Conservation (phyloP, 1,139 yeast genomes). For the Lodderomyces pseudojiufengensis region DNA sequence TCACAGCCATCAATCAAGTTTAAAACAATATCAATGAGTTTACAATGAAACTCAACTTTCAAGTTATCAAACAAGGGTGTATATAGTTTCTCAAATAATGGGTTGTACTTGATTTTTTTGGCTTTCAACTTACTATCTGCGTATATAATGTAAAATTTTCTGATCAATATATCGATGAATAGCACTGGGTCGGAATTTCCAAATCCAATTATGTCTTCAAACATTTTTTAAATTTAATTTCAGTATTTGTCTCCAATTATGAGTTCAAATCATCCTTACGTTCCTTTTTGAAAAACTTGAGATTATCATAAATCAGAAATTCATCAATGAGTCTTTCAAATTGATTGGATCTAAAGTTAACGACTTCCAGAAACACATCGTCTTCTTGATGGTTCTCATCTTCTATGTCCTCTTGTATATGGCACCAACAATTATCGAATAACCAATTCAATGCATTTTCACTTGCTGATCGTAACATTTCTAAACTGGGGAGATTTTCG, state of each 20-base stretch:
- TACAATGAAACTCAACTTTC: slow-evolving; percentile 21
- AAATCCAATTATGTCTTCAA: slow-evolving; percentile 19
- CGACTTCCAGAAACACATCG: slow-evolving; percentile 1
- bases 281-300: slow-evolving; percentile 33
- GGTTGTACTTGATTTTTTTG: slow-evolving; percentile 24
- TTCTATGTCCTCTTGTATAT: slow-evolving; percentile 23
- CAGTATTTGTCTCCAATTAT: slow-evolving; percentile 31
- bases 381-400: slow-evolving; percentile 12
- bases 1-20: slow-evolving; percentile 1
- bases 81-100: slow-evolving; percentile 29
- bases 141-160: slow-evolving; percentile 27
- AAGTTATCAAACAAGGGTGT: slow-evolving; percentile 31
- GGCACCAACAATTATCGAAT: slow-evolving; percentile 68
- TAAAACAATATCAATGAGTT: slow-evolving; percentile 11
- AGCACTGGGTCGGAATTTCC: slow-evolving; percentile 7
- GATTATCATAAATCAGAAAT: slow-evolving; percentile 13
- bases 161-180: slow-evolving; percentile 19
- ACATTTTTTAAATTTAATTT: slow-evolving; percentile 19
- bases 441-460: slow-evolving; percentile 73
- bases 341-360: slow-evolving; percentile 3
- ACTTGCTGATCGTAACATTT: slow-evolving; percentile 57
- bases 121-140: slow-evolving; percentile 19
- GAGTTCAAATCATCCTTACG: slow-evolving; percentile 45
- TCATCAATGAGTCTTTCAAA: slow-evolving; percentile 4
- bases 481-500: slow-evolving; percentile 72